Base-by-base conservation (phyloP, 176 grass and related monocot species). In the Avena sativa region DNA sequence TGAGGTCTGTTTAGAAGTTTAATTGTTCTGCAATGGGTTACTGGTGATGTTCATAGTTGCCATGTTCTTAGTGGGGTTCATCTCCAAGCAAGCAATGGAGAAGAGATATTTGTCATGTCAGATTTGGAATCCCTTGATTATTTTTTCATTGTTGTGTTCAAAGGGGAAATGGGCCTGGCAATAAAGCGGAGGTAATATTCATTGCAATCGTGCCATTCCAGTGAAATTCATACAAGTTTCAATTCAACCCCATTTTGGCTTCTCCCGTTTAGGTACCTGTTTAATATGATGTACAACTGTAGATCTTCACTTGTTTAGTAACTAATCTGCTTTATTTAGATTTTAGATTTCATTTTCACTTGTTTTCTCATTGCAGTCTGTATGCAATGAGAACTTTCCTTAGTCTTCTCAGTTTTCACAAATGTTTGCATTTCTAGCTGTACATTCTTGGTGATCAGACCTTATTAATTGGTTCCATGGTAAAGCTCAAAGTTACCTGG, bases 111-210 rank as follows among this genome's bases (percentile, higher is more conserved):
- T 64, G 7, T 67, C 36, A 47, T 80, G 43, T 86, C 74, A 80
- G 74, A 83, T 80, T 53, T 67, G 86, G 60, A 69, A 60, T 56
- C 51, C 68, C 84, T 87, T 8, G 14, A 52, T 84, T 86, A 68
- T 88, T 94, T 86, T 91, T 94, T 43, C 70, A 88, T 84, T 88
- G 82, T 10, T 93, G 90, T 90, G 86, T 92, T 88, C 68, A 85
- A 83, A 66, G 34, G 60, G 44, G 85, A 85, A 85, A 47, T 84
- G 66, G 88, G 82, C 25, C 83, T 88, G 86, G 83, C 75, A 98
- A 92, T 95, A 94, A 95, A 89, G 82, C 67, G 64, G 81, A 92
- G 86, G 79, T 90, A 89, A 88, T 69, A 78, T 86, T 93, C 66
- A 86, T 94, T 95, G 85, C 52, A 60, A 13, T 23, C 26, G 7